Conservation (phyloP, 148 eudicot species). For the Rhododendron mucronatum region DNA sequence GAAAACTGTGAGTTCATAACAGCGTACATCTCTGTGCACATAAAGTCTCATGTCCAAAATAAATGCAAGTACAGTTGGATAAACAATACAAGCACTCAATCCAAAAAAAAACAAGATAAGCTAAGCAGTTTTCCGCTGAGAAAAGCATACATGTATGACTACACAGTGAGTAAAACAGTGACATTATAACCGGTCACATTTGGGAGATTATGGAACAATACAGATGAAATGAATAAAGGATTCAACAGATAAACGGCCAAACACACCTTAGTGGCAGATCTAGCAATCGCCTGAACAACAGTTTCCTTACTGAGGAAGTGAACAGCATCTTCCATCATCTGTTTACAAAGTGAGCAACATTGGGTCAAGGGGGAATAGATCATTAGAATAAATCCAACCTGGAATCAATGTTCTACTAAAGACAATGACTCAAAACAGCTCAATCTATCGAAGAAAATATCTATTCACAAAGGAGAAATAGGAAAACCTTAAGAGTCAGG, state of each 20-base stretch:
- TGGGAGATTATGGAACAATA: background rate
- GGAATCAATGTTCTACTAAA: background rate
- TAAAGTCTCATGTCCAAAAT: background rate
- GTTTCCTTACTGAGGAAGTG: conserved; percentile 95
- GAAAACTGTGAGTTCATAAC: background rate
- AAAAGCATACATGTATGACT: background rate
- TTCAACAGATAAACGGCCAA: background rate
- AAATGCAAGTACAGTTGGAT: background rate
- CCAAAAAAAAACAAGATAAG: background rate
- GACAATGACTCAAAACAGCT: background rate
- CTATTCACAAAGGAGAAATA: conserved; percentile 1
- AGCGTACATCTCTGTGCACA: background rate
- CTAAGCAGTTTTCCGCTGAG: background rate
- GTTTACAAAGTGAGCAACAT: conserved; percentile 11
- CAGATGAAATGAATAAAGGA: background rate
- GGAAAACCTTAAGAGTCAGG: conserved; percentile 82
- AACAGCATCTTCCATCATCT: conserved; percentile 99
- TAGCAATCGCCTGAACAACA: conserved; percentile 86
- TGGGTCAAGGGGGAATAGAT: background rate
- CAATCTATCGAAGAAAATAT: background rate
- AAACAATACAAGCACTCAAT: background rate
- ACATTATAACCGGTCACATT: background rate
- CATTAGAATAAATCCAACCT: background rate
- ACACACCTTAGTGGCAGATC: conserved; percentile 93
- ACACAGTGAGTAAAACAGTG: background rate